phyloP scores from a whole-genome alignment of 768 basidiomycete genomes.

The Russula ochroleuca region DNA sequence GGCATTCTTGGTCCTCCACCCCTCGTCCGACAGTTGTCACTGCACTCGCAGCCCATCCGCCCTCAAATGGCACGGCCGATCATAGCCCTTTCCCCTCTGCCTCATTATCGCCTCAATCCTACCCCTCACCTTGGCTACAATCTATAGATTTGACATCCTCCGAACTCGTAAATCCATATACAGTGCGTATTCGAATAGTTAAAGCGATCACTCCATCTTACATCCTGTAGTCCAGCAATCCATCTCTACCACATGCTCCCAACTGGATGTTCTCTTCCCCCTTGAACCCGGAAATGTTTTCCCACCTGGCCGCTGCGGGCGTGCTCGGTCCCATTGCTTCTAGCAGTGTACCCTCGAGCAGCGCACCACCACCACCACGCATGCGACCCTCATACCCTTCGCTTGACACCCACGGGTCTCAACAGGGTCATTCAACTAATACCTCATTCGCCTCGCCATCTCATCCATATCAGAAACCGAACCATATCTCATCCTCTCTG shows the following conservation, averaged over 20 bases:
- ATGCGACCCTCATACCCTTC: constrained; percentile 3
- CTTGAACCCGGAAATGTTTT: constrained; percentile 56
- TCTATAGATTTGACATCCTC: constrained; percentile 30
- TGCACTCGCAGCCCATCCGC: constrained; percentile 11
- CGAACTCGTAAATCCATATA: constrained; percentile 27
- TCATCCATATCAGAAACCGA: constrained; percentile 8
- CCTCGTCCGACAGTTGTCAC: constrained; percentile 28
- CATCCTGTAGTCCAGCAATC: constrained; percentile 28
- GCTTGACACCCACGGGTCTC: constrained; percentile 7
- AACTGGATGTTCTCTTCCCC: constrained; percentile 64
- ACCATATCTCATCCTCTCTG: neutral
- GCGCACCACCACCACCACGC: constrained; percentile 29
- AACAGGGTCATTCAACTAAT: neutral
- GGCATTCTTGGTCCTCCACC: constrained; percentile 36
- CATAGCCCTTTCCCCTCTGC: constrained; percentile 17
- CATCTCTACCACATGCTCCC: constrained; percentile 32
- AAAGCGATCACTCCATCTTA: constrained; percentile 11
- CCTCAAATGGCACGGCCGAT: constrained; percentile 11
- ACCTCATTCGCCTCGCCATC: constrained; percentile 4
- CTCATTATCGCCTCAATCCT: constrained; percentile 27
- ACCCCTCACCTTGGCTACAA: constrained; percentile 36
- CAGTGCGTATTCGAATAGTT: constrained; percentile 13
- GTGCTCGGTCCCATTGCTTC: constrained; percentile 44
- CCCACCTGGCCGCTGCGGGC: constrained; percentile 57
- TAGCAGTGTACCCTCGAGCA: constrained; percentile 41